Evolutionary conservation across 164 flowering plant genomes (phyloP), one percentile per base, ranked within the genome.

Genomic region (Umbellularia californica): DNA sequence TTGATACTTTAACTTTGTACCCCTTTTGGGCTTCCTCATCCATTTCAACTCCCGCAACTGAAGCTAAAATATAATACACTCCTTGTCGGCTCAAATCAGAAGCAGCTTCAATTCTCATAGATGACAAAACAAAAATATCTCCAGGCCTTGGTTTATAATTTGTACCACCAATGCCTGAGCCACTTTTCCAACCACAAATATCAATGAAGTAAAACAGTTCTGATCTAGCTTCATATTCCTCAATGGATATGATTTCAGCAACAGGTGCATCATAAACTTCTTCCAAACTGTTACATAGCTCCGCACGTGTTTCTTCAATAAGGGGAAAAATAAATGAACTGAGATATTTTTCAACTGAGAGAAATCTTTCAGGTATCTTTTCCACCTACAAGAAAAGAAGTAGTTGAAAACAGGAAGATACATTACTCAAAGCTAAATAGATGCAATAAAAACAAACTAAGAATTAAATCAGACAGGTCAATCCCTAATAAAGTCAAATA

Each of bases 261-360:
- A 50, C 82, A 13, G 96, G 97, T 15, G 89, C 87, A 14, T 68
- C 50, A 0, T 77, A 68, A 9, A 90, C 69, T 20, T 64, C 69
- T 50, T 91, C 89, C 85, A 93, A 58, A 65, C 84, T 82, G 3
- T 90, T 81, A 33, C 52, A 77, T 50, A 93, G 19, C 15, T 80
- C 84, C 1, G 87, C 81, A 17, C 92, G 87, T 35, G 87, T 85
- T 78, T 89, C 92, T 74, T 89, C 92, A 22, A 84, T 58, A 41
- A 89, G 79, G 23, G 97, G 92, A 50, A 68, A 79, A 10, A 76
- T 55, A 75, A 58, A 90, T 1, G 91, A 86, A 17, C 79, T 76
- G 62, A 87, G 74, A 78, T 89, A 90, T 1, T 86, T 82, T 13
- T 79, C 65, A 20, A 82, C 84, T 0, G 93, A 85, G 19, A 76